These are phyloP conservation scores for Ophiosphaerella narmari DNA, from an alignment of 2,329 filamentous ascomycete species.

Conservation along the genomic window DNA sequence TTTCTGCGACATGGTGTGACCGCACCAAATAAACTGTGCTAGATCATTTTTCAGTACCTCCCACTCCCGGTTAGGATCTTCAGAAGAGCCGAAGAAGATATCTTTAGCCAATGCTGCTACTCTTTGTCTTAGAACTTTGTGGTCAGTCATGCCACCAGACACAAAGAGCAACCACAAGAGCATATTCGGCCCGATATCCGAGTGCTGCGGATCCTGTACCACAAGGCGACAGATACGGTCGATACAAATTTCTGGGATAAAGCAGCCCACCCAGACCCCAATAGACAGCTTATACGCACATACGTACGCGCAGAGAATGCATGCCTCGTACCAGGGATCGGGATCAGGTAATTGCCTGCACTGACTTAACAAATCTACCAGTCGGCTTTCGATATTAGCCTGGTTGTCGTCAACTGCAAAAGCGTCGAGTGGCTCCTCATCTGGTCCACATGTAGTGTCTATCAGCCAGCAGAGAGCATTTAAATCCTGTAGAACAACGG, in stretches of 20 bases:
- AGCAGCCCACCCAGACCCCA: conserved; percentile 21
- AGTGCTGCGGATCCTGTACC: neutral
- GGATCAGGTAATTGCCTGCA: neutral
- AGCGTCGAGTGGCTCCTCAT: conserved; percentile 1
- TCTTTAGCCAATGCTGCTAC: neutral
- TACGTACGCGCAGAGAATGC: conserved; percentile 15
- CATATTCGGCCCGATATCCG: neutral
- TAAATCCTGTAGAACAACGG: conserved; percentile 13
- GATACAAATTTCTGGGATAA: conserved; percentile 19
- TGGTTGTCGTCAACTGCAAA: conserved; percentile 17
- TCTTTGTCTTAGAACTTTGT: neutral
- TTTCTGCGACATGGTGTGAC: conserved; percentile 14
- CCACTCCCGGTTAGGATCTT: conserved; percentile 9
- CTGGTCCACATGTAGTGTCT: conserved; percentile 6
- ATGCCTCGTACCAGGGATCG: conserved; percentile 13
- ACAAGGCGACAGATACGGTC: conserved; percentile 1
- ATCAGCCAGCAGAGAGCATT: conserved; percentile 12
- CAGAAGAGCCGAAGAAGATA: neutral
- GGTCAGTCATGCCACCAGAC: conserved; percentile 14
- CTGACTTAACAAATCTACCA: conserved; percentile 13
- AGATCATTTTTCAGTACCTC: conserved; percentile 1
- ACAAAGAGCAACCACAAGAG: conserved; percentile 20
- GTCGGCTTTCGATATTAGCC: conserved; percentile 16
- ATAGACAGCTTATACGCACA: conserved; percentile 21
- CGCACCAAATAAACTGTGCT: conserved; percentile 19